Base-by-base conservation (phyloP, 148 eudicot species). In the Rhododendron mucronatum region DNA sequence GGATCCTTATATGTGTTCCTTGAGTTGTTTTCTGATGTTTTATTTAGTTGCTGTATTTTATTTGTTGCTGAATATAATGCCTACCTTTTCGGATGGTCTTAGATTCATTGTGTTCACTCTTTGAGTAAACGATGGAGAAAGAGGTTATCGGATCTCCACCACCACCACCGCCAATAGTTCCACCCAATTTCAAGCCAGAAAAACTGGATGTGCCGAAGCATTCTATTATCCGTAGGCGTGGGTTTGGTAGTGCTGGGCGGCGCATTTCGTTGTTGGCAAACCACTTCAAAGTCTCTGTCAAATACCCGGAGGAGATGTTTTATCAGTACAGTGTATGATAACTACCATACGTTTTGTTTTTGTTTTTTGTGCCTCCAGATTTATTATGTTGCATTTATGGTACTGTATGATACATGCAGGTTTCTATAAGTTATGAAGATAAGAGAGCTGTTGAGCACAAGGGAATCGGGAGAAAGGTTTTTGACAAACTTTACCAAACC, bases 291-390 rank as follows among this genome's bases (percentile, higher is more conserved):
- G 98, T 94, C 86, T 89, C 91, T 28, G 84, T 94, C 26, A 78
- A 85, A 28, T 83, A 84, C 63, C 88, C 89, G 3, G 93, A 94
- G 78, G 87, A 59, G 67, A 85, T 87, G 30, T 96, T 95, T 87
- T 95, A 90, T 85, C 98, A 94, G 50, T 95, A 95, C 84, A 90
- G 86, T 89, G 99, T 96, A 93, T 77, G 86, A 51, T 51, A 33
- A 30, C 76, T 23, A 78, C 18, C 87, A 3, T 18, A 45, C 61
- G 18, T 45, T 57, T 20, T 18, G 45, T 41, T 61, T 63, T 67
- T 67, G 14, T 26, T 26, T 28, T 81, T 80, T 73, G 67, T 18
- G 44, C 47, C 35, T 45, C 50, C 11, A 16, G 4, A 15, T 63
- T 45, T n/a, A 51, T 47, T 78, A 67, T 57, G 21, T 26, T 83